phyloP scores from a whole-genome alignment of 2,329 filamentous ascomycete genomes.

The Metarhizium robertsii region DNA sequence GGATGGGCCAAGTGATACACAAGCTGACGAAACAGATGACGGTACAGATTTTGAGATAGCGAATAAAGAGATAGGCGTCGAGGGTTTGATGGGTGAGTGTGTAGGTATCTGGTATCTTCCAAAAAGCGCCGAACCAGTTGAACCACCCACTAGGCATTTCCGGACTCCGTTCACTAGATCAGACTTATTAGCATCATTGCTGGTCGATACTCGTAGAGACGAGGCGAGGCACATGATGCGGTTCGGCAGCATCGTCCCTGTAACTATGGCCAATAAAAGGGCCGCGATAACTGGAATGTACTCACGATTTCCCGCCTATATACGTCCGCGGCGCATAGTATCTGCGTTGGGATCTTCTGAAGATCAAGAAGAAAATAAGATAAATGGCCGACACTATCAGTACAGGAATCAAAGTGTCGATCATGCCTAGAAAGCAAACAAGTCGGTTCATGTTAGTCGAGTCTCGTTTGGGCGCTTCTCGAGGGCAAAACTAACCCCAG shows the following conservation, averaged over 20 bases:
- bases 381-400: conserved; percentile 38
- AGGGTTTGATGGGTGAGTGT: conserved; percentile 80
- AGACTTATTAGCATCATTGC: neutral
- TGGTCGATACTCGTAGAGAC: neutral
- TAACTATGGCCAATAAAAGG: too few species aligned
- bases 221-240: neutral
- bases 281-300: neutral
- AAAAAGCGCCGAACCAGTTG: conserved; percentile 54
- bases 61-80: conserved; percentile 80
- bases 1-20: conserved; percentile 73
- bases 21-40: conserved; percentile 74
- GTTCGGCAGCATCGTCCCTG: neutral
- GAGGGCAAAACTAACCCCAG: conserved; percentile 19
- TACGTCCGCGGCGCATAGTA: conserved; percentile 49
- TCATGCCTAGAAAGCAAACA: conserved; percentile 21
- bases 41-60: conserved; percentile 69
- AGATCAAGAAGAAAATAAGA: conserved; percentile 39
- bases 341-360: conserved; percentile 37
- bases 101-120: conserved; percentile 61
- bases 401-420: conserved; percentile 45
- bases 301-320: conserved; percentile 40
- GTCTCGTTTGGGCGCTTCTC: neutral
- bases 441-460: neutral
- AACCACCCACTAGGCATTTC: conserved; percentile 46
- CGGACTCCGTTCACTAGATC: conserved; percentile 43